Evolutionary conservation across 306 rosid genomes (phyloP), one percentile per base, ranked within the genome.

Genomic region (Mimosa bimucronata): DNA sequence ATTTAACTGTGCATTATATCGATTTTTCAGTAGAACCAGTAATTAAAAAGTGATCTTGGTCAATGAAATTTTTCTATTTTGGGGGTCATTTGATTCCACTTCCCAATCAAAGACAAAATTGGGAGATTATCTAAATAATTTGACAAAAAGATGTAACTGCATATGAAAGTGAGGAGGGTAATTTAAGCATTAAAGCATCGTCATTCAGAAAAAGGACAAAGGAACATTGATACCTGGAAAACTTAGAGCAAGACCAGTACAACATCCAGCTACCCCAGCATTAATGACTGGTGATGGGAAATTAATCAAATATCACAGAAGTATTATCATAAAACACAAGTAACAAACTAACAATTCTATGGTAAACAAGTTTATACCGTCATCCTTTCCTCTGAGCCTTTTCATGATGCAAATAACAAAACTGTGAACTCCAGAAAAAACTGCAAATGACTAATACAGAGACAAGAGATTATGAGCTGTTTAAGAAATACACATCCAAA

Each of bases 351-450:
- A 44, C 70, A 82, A 23, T 52, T 58, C 61, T 30, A 62, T n/a
- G 79, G 55, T 77, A 28, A 42, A 28, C 30, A 50, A 40, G 72
- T 28, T 26, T 7, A 70, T 85, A 93, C 98, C 93, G 80, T 95
- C 99, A 86, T 95, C 99, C 84, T 95, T 95, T 88, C 99, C 99
- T 77, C 99, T 85, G 60, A 95, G 87, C 86, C 89, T 88, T 90
- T 82, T 92, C 91, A 95, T 87, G 75, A 93, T 87, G 92, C 99
- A 95, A 74, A 90, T 91, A 81, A 95, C 99, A 92, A 95, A 83
- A 80, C 99, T 93, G 74, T 92, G 99, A 30, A 90, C 94, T 74
- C 92, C 94, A 72, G 94, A 87, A 82, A 88, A 77, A 85, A 90
- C 92, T 58, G 92, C 92, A 85, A 90, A 90, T 16, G 92, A 88